Evolutionary conservation across 768 basidiomycete species (phyloP), one percentile per base, ranked within the genome.

Genomic region (Podaxis sp.): DNA sequence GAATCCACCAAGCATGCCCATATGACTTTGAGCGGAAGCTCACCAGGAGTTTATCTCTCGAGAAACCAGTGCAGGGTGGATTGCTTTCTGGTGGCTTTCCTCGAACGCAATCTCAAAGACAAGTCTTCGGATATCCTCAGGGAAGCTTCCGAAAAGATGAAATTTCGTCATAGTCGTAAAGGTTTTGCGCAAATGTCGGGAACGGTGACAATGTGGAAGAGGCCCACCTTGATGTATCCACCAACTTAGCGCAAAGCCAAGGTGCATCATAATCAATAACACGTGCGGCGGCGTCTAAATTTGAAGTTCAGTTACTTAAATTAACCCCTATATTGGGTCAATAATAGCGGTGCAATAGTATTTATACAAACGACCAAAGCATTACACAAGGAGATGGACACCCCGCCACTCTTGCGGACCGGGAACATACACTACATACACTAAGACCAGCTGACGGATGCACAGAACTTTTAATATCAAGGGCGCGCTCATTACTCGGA

Each of bases 101-200:
- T 53, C 52, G n/a, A 53, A 53, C 12, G 52, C 52, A 30, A 53
- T 30, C 28, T 36, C 33, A n/a, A 53, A 53, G 30, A 53, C n/a
- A 10, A 53, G 33, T 30, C 26, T 53, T 17, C 52, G 52, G 7
- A 36, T 53, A 33, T 53, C 52, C 26, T 53, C 52, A 53, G 52
- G 51, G 30, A 53, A 53, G 33, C 52, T 30, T n/a, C 17, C 30
- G n/a, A 53, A 53, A 17, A 53, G 26, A 33, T 53, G 26, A n/a
- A 53, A 53, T 28, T 30, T n/a, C 13, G 17, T 2, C 52, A 54
- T 54, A n/a, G 8, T 11, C 11, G 17, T 12, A 10, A 20, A 7
- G 44, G 15, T n/a, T 46, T 46, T 46, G 33, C 3, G 8, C 20
- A 20, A 20, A 46, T 46, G 20, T 46, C 44, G n/a, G 44, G n/a